phyloP scores from a whole-genome alignment of 371 early-diverging fungal species.

The Mucor racemosus region DNA sequence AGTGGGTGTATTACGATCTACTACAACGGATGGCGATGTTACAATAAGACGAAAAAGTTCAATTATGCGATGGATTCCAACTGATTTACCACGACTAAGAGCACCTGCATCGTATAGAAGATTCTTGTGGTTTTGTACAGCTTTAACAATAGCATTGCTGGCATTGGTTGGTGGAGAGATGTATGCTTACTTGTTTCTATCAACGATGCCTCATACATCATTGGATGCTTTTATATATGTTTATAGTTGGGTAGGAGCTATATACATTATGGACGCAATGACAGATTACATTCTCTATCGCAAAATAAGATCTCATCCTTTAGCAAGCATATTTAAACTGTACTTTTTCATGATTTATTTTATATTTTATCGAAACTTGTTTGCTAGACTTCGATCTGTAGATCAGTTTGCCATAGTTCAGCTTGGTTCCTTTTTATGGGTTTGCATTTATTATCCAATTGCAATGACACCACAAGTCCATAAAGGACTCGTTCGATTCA shows the following conservation, averaged over 20 bases:
- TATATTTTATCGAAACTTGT: constrained; percentile 78
- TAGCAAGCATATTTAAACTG: constrained; percentile 69
- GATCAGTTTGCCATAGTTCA: constrained; percentile 71
- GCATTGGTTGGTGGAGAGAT: constrained; percentile 75
- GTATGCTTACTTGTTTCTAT: constrained; percentile 66
- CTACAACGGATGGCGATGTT: background rate
- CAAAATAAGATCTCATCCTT: constrained; percentile 69
- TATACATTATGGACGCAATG: constrained; percentile 66
- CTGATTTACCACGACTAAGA: constrained; percentile 39
- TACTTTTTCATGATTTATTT: constrained; percentile 82
- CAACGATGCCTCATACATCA: constrained; percentile 59
- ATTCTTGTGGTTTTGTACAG: constrained; percentile 76
- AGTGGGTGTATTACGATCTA: background rate
- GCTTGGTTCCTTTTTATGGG: constrained; percentile 73
- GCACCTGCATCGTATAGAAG: constrained; percentile 73
- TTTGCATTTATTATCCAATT: constrained; percentile 73
- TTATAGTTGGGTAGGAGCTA: constrained; percentile 73
- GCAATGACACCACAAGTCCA: constrained; percentile 69
- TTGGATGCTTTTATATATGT: constrained; percentile 70
- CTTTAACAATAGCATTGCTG: constrained; percentile 62
- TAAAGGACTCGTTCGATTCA: constrained; percentile 47
- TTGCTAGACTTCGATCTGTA: constrained; percentile 69
- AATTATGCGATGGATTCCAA: constrained; percentile 34
- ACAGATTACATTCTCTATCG: constrained; percentile 69
- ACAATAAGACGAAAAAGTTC: constrained; percentile 2